Evolutionary conservation across 257 asterid species (phyloP), one percentile per base, ranked within the genome.

Genomic region (Ligustrum vulgare): DNA sequence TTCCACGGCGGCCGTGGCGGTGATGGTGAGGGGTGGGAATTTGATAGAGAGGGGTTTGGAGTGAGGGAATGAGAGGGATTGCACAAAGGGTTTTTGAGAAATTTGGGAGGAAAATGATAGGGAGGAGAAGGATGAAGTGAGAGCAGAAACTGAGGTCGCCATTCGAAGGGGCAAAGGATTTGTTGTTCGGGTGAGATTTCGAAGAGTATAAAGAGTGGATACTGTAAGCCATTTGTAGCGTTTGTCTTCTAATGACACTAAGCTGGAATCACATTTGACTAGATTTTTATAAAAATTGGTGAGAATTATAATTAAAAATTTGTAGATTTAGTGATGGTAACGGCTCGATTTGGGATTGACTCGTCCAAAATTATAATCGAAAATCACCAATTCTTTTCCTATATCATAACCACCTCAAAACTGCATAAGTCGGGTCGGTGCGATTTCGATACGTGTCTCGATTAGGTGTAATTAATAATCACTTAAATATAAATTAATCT

Each of bases 101-200:
- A 91, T 75, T 80, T 84, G 94, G 63, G 98, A 89, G 76, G 98
- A 85, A 82, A 95, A 91, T 2, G 99, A 91, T 74, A 95, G 96
- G 1, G 97, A 88, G 25, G 91, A 83, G 10, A 93, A 78, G 69
- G 97, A 88, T 78, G 97, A 85, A 62, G 96, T 82, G 63, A 95
- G 88, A 28, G 92, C 84, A 11, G 93, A 76, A 49, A 87, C 3
- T 0, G 96, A 74, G 45, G 88, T 68, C 39, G 95, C 93, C 94
- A 87, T 88, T 31, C 64, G 41, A 41, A 2, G 13, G 23, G 74
- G 56, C 2, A 37, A 32, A 18, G 78, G 13, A 60, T 22, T 22
- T 60, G 67, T 35, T 2, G 35, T 23, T 2, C 18, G 34, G 56
- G 3, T 31, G 32, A n/a, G 66, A 43, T 65, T 33, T 28, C 63